Base-by-base conservation (phyloP, 768 basidiomycete genomes). In the Exsudoporus frostii region DNA sequence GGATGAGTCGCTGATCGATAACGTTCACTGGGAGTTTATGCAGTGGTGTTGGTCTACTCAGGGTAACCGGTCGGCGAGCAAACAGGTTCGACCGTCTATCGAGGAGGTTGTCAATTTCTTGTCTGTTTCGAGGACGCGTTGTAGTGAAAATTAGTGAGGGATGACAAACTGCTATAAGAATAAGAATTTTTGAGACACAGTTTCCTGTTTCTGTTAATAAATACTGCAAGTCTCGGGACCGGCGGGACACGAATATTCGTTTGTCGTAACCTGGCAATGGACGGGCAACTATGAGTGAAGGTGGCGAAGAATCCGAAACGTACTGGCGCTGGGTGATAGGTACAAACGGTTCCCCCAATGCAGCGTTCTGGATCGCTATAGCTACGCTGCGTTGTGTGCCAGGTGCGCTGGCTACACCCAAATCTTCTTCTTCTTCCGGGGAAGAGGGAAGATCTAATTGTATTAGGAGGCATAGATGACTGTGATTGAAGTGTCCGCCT, bases 261-360 rank as follows among this genome's bases (percentile, higher is more conserved):
- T n/a, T n/a, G n/a, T n/a, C n/a, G n/a, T n/a, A n/a, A n/a, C n/a
- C n/a, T n/a, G n/a, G n/a, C 43, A 54, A 45, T 32, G 47, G 41
- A 44, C 33, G 22, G 25, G 33, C 40, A 43, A 19, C 29, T 39
- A 46, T 40, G 8, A 45, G n/a, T 30, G 15, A 50, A 40, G 24
- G 15, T 33, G 45, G 13, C 17, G 39, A 51, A 51, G 37, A 38
- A 47, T 53, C 45, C 7, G 38, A 46, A 43, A 78, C 91, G 71
- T 71, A 97, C 94, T 38, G 80, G 80, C 41, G 85, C 78, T 27
- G 97, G 83, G 70, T 99, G 97, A 72, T 93, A 96, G 24, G 70
- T 77, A 65, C 97, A 99, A 30, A 81, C 71, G 3, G 88, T 79
- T 13, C 83, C 84, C 44, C 86, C 88, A 22, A 67, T 66, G 62